Evolutionary conservation across 1,139 yeast genomes (phyloP).

Genomic region (Geotrichum candidum): DNA sequence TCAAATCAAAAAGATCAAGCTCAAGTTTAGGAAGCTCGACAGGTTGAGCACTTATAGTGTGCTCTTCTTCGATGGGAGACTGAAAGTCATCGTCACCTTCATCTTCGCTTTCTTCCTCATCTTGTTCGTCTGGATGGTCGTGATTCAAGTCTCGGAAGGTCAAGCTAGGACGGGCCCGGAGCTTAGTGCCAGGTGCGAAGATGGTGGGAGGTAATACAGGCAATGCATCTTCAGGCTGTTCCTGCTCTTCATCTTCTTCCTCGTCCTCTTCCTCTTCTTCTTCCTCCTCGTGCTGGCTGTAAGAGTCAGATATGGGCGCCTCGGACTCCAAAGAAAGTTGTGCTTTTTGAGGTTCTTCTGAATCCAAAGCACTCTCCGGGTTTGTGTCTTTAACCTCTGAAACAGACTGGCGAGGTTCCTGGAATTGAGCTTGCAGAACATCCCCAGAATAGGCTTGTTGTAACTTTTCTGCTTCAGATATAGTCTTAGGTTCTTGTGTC

Average conservation of each 20-base stretch:
- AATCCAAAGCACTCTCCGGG: not conserved
- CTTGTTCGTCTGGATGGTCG: slow-evolving; percentile 19
- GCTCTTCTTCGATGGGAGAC: slow-evolving; percentile 17
- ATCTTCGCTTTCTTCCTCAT: slow-evolving; percentile 19
- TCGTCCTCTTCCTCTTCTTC: not conserved
- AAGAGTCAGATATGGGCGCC: not conserved
- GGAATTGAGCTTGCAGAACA: not conserved
- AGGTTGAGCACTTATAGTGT: not conserved
- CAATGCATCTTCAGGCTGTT: not conserved
- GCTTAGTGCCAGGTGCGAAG: slow-evolving; percentile 22
- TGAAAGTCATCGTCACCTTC: slow-evolving; percentile 29
- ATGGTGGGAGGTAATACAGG: slow-evolving; percentile 14
- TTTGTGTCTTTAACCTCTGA: not conserved
- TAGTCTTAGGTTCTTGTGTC: not conserved
- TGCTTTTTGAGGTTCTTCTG: not conserved
- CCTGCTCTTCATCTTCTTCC: not conserved
- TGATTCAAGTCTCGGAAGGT: slow-evolving; percentile 21
- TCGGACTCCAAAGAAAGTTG: not conserved
- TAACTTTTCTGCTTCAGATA: not conserved
- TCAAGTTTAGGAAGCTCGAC: slow-evolving; percentile 25
- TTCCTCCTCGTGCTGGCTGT: not conserved
- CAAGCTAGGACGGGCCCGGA: slow-evolving; percentile 34
- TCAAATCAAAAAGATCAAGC: slow-evolving; percentile 33
- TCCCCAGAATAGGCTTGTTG: not conserved
- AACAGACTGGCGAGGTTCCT: not conserved